Conservation (phyloP, 495 filamentous ascomycete genomes). For the Daldinia grandis region DNA sequence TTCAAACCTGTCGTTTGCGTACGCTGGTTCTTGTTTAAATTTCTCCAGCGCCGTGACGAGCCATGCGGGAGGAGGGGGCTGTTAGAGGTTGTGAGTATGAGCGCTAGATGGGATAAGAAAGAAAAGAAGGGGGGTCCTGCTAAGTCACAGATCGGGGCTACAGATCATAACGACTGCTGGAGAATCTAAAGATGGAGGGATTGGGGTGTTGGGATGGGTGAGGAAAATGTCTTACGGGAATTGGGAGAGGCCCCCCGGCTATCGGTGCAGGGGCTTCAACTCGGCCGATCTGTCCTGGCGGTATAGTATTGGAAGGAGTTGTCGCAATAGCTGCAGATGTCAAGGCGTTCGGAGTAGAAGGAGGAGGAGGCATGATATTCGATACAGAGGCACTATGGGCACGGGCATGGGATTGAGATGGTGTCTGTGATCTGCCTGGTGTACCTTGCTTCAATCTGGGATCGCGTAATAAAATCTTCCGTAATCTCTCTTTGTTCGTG, state of each 20-base stretch:
- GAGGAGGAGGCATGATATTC: conserved; percentile 68
- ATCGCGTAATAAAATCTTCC: conserved; percentile 62
- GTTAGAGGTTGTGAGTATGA: conserved; percentile 43
- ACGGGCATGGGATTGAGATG: conserved; percentile 62
- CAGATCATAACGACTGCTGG: conserved; percentile 46
- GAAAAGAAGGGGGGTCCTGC: conserved; percentile 14
- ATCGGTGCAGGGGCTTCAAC: conserved; percentile 69
- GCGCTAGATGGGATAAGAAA: conserved; percentile 9
- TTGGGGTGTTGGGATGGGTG: conserved; percentile 32
- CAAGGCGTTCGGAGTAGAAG: conserved; percentile 55
- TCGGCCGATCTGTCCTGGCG: conserved; percentile 66
- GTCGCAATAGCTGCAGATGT: conserved; percentile 46
- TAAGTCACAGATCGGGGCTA: conserved; percentile 35
- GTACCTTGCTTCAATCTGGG: conserved; percentile 50
- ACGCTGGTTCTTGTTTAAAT: conserved; percentile 60
- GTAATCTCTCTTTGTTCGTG: conserved; percentile 63
- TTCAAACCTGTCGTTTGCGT: conserved; percentile 84
- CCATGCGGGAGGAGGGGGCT: conserved; percentile 86
- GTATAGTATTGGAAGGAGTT: conserved; percentile 47
- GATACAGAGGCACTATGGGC: conserved; percentile 61
- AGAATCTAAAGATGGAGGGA: conserved; percentile 36
- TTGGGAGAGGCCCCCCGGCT: conserved; percentile 58
- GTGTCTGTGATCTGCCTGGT: conserved; percentile 52
- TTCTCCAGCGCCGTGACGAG: conserved; percentile 69
- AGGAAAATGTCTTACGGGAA: conserved; percentile 62